Evolutionary conservation across 2,329 filamentous ascomycete genomes (phyloP), one percentile per base, ranked within the genome.

Genomic region (Beauveria asiatica): DNA sequence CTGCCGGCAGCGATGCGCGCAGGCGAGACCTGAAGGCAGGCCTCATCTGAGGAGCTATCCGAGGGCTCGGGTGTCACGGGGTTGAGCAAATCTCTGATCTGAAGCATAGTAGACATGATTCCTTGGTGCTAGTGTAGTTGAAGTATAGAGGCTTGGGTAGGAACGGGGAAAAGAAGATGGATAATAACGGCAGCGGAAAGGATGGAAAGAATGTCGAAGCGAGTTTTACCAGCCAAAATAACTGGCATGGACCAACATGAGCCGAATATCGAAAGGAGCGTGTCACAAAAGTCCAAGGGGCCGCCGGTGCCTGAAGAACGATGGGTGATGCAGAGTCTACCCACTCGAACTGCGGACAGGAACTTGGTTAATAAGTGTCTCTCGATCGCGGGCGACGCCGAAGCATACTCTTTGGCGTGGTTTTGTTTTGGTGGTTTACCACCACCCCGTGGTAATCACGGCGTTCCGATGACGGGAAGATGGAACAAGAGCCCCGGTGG

Each of bases 71-170:
- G 56, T 42, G 56, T 58, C 11, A 58, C 56, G 11, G 56, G 56
- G 39, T 58, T 58, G n/a, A 58, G 56, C 11, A 58, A 48, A 44
- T 58, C 56, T 58, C 56, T 49, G 23, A 58, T 50, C 13, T 50
- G 56, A 51, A 58, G 56, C 56, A 58, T 58, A 16, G 44, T 27
- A 44, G 56, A 58, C 56, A 58, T 58, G 9, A 17, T 57, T 5
- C 23, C 23, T 39, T 50, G 21, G 39, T n/a, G 33, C 46, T 42
- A 7, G 37, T 21, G 33, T 23, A 27, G 46, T 58, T 44, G 17
- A 33, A 25, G 23, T 30, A 19, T 2, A 10, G 39, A 51, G 56
- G 10, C 45, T 27, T 23, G 25, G 21, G 44, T 23, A 5, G 21
- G 45, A 50, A 27, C 11, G 13, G 17, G 27, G n/a, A n/a, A 4